A percentile compares a stretch with the other conserved stretches of the same genome.
Evolutionary conservation across 129 eudicot species (phyloP).

Genomic region (Deinandra increscens): DNA sequence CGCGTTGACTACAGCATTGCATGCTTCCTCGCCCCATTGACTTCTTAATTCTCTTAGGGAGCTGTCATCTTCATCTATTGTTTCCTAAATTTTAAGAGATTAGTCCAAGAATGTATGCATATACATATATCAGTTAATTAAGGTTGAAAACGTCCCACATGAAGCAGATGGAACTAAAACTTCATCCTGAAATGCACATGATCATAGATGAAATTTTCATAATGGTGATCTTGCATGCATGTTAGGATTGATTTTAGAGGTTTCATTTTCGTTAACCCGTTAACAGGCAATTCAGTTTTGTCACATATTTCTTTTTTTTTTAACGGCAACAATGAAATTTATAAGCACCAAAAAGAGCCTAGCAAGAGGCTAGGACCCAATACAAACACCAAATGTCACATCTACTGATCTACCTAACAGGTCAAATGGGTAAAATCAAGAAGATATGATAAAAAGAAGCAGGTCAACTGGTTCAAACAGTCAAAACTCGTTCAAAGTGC

Average conservation of each 20-base stretch:
- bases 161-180: not conserved
- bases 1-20: constrained; percentile 49
- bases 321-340: no score
- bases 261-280: not conserved
- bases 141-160: not conserved
- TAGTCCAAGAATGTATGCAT: constrained; percentile 8
- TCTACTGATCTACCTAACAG: no score
- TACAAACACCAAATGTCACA: no score
- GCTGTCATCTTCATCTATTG: constrained; percentile 48
- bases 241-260: constrained; percentile 1
- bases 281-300: not conserved
- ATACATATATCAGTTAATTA: not conserved
- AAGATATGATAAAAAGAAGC: not conserved
- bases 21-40: constrained; percentile 54
- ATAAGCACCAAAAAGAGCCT: no score
- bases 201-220: not conserved
- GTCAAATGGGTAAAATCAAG: constrained; percentile 4
- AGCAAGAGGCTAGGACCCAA: no score
- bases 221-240: not conserved
- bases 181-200: not conserved
- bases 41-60: constrained; percentile 46
- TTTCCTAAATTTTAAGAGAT: constrained; percentile 40
- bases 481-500: not conserved
- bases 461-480: not conserved
- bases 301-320: not conserved